A percentile compares a stretch with the other conserved stretches of the same genome.
phyloP scores from a whole-genome alignment of 495 filamentous ascomycete genomes.

The Parmelia sp. region DNA sequence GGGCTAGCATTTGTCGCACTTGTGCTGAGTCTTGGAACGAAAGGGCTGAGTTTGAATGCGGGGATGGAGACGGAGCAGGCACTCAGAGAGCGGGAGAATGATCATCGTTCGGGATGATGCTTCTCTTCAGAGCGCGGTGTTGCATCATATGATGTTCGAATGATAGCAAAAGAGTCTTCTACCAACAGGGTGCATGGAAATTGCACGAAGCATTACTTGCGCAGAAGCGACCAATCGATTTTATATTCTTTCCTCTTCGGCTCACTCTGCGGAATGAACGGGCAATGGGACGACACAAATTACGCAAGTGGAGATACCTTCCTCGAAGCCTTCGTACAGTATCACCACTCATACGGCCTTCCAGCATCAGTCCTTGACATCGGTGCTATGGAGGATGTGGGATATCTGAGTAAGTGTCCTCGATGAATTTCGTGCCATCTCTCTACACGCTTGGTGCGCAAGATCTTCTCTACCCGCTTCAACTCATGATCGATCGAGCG shows the following conservation, averaged over 20 bases:
- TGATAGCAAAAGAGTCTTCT: conserved; percentile 29
- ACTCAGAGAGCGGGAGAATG: not conserved
- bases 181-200: conserved; percentile 23
- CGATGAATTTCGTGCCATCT: conserved; percentile 5
- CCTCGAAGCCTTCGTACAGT: conserved; percentile 28
- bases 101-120: not conserved
- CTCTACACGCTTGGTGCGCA: conserved; percentile 4
- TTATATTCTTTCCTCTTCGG: conserved; percentile 37
- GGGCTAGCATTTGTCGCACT: conserved; percentile 11
- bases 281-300: conserved; percentile 26
- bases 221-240: conserved; percentile 25
- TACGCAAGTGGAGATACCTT: conserved; percentile 31
- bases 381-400: conserved; percentile 48
- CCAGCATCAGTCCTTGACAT: conserved; percentile 48
- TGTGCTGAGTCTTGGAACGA: conserved; percentile 2
- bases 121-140: not conserved
- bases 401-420: conserved; percentile 34
- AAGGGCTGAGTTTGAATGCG: conserved; percentile 11
- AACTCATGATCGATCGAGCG: conserved; percentile 9
- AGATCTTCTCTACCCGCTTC: conserved; percentile 7
- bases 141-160: conserved; percentile 9
- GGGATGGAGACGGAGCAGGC: conserved; percentile 11
- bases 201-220: conserved; percentile 17
- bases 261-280: conserved; percentile 27
- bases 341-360: conserved; percentile 24